A percentile compares a stretch with the other conserved stretches of the same genome.
Evolutionary conservation across 2,329 filamentous ascomycete species (phyloP).

Genomic region (Diaporthe amygdali): DNA sequence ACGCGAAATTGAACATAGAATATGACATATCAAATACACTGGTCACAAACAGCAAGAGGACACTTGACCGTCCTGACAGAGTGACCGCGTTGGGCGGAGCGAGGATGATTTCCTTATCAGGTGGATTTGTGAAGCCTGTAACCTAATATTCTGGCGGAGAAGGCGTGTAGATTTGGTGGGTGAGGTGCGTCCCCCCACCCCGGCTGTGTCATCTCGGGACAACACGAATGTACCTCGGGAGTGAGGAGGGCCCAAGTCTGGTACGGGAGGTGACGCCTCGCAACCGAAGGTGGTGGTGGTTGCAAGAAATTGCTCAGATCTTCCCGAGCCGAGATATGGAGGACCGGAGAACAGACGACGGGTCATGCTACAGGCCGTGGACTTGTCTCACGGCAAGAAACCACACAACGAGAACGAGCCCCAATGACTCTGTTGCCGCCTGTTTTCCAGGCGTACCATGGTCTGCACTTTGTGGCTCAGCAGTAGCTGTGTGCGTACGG

Average conservation of each 20-base stretch:
- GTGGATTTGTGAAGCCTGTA: not conserved
- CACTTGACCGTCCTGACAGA: not conserved
- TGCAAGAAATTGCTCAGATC: conserved; percentile 14
- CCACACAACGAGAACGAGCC: not conserved
- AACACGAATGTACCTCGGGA: not conserved
- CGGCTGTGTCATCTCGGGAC: not conserved
- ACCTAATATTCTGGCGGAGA: not conserved
- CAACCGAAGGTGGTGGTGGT: conserved; percentile 1
- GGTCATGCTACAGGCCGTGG: not conserved
- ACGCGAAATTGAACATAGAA: not conserved
- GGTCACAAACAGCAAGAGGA: not conserved
- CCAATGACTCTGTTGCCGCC: not conserved
- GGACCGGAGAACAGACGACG: not conserved
- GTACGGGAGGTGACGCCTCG: not conserved
- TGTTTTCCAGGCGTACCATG: not conserved
- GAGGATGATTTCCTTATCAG: not conserved
- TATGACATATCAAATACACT: conserved; percentile 13
- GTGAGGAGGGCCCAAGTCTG: not conserved
- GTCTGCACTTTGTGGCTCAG: not conserved
- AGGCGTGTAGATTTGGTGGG: not conserved
- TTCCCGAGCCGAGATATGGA: conserved; percentile 10
- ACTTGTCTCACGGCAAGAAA: not conserved
- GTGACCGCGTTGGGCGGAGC: not conserved
- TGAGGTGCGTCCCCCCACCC: not conserved
- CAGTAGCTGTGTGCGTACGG: not conserved